Conservation (phyloP, 2,329 filamentous ascomycete species). For the Alternaria rosae region DNA sequence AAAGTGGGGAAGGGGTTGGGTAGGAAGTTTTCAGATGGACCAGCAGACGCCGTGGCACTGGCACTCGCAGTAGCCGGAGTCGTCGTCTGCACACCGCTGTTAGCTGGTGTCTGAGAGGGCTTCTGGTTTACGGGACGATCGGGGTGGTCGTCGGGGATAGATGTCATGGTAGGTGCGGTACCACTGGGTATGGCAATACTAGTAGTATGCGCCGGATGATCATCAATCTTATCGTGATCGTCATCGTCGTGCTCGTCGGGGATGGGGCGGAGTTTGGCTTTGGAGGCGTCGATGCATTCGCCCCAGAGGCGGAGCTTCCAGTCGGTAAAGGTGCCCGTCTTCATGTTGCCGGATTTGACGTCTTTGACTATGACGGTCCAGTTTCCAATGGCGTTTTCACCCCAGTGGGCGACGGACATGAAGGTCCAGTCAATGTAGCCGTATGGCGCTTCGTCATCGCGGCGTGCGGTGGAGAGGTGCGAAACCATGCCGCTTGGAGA, state of each 20-base stretch:
- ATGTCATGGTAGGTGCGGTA: constrained; percentile 54
- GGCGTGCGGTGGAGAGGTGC: constrained; percentile 79
- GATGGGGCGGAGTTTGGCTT: constrained; percentile 78
- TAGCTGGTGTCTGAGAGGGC: constrained; percentile 48
- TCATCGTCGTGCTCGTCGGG: constrained; percentile 84
- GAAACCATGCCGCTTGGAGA: constrained; percentile 84
- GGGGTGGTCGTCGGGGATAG: constrained; percentile 57
- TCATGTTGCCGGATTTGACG: constrained; percentile 72
- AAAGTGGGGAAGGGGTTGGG: constrained; percentile 91
- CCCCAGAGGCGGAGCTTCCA: constrained; percentile 97
- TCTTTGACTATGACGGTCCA: constrained; percentile 95
- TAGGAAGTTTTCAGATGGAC: constrained; percentile 63
- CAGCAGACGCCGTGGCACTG: constrained; percentile 26
- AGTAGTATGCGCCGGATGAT: constrained; percentile 68
- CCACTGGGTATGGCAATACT: constrained; percentile 55
- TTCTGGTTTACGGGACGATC: constrained; percentile 67
- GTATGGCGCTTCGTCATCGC: constrained; percentile 67
- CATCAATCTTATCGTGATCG: constrained; percentile 72
- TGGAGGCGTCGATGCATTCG: constrained; percentile 78
- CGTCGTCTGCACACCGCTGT: constrained; percentile 32
- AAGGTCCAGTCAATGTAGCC: constrained; percentile 98
- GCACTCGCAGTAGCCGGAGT: constrained; percentile 22
- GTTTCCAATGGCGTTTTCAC: constrained; percentile 83
- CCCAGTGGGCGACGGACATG: constrained; percentile 98
- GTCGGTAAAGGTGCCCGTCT: constrained; percentile 81